These are phyloP conservation scores for Clitopilus hobsonii DNA, from an alignment of 768 basidiomycete species.

Conservation along the genomic window DNA sequence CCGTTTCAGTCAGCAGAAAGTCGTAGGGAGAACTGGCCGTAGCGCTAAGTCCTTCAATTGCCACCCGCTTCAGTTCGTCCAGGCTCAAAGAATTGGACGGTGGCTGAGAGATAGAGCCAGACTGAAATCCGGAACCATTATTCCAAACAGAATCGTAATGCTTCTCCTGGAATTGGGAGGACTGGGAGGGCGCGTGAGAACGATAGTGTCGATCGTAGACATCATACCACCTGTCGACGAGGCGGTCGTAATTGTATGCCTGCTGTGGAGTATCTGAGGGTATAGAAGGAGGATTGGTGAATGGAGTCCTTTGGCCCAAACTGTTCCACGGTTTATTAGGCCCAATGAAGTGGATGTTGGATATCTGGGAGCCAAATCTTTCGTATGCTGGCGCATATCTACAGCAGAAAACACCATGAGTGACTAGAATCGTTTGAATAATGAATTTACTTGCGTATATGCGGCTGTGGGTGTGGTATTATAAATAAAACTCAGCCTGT, in stretches of 20 bases:
- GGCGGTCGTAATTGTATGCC: conserved; percentile 72
- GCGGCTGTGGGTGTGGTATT: conserved; percentile 97
- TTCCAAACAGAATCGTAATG: conserved; percentile 80
- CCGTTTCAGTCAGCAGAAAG: conserved; percentile 7
- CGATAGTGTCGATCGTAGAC: conserved; percentile 90
- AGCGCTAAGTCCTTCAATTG: conserved; percentile 51
- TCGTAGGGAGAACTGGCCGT: conserved; percentile 15
- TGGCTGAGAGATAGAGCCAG: no score
- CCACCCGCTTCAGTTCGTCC: conserved; percentile 59
- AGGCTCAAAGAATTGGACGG: conserved; percentile 41
- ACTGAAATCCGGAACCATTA: conserved; percentile 20
- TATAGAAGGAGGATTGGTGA: conserved; percentile 23
- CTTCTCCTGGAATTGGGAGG: conserved; percentile 54
- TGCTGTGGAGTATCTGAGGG: conserved; percentile 29
- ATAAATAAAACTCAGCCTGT: conserved; percentile 94
- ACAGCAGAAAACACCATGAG: conserved; percentile 13
- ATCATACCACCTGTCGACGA: conserved; percentile 87
- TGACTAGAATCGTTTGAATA: conserved; percentile 17
- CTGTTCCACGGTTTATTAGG: conserved; percentile 93
- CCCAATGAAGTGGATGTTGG: conserved; percentile 91
- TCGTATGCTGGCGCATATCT: conserved; percentile 97
- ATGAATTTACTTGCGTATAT: conserved; percentile 71
- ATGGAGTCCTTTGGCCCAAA: conserved; percentile 64
- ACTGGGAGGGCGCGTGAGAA: conserved; percentile 38
- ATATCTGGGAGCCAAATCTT: conserved; percentile 85